Percentiles rank a stretch among this genome's conserved stretches.
These are phyloP conservation scores for Chytriomyces hyalinus DNA, from an alignment of 192 early-diverging fungal genomes.

Conservation along the genomic window DNA sequence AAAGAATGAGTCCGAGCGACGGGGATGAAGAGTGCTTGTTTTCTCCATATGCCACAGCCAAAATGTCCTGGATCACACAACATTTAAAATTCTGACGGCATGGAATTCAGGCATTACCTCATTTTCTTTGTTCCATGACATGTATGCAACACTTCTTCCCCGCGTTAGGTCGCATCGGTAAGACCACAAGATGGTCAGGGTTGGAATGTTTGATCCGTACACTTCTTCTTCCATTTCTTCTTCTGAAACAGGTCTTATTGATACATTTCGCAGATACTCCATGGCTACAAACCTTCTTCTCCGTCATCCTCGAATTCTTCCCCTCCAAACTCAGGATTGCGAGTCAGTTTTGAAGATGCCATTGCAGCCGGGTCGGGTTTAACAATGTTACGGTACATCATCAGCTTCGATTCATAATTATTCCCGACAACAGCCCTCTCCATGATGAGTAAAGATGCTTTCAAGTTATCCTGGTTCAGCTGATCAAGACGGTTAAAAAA, in stretches of 20 bases:
- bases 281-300: conserved; percentile 6
- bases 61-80: conserved; percentile 49
- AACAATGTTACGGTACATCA: conserved; percentile 54
- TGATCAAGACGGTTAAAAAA: conserved; percentile 1
- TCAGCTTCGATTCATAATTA: conserved; percentile 56
- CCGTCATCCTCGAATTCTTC: conserved; percentile 4
- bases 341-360: background rate
- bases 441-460: conserved; percentile 49
- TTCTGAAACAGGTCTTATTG: background rate
- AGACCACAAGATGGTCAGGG: conserved; percentile 57
- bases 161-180: conserved; percentile 63
- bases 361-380: conserved; percentile 29
- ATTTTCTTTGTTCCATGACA: conserved; percentile 66
- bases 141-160: conserved; percentile 53
- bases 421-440: conserved; percentile 64
- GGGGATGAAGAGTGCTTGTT: conserved; percentile 37
- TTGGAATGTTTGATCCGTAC: conserved; percentile 45
- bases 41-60: conserved; percentile 64
- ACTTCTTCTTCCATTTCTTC: conserved; percentile 39
- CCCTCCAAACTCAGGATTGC: conserved; percentile 19
- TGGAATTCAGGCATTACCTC: conserved; percentile 41
- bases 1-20: conserved; percentile 53
- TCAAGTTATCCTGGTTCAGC: conserved; percentile 53
- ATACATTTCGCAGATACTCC: background rate
- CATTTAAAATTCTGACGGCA: background rate